A percentile compares a stretch with the other conserved stretches of the same genome.
phyloP scores from a whole-genome alignment of 306 rosid genomes.

The Malus orientalis region DNA sequence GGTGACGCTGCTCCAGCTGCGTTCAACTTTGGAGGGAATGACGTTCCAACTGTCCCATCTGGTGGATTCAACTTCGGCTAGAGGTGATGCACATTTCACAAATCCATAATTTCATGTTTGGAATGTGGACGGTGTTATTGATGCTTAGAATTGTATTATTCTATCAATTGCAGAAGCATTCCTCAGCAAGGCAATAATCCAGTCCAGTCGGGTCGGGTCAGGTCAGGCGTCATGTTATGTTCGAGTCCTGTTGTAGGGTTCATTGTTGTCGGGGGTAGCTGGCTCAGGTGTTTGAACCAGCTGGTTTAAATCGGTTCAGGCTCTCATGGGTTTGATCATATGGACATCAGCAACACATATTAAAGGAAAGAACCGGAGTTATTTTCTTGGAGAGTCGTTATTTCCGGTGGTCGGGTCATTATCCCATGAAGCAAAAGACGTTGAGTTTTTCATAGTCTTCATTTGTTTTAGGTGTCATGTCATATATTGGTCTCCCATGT shows the following conservation, averaged over 20 bases:
- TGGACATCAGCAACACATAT: conserved; percentile 22
- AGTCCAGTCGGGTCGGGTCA: conserved; percentile 16
- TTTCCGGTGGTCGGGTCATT: conserved; percentile 14
- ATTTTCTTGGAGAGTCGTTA: conserved; percentile 16
- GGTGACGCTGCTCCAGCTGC: conserved; percentile 62
- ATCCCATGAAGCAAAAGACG: conserved; percentile 15
- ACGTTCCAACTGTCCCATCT: conserved; percentile 58
- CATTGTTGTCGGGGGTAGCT: conserved; percentile 9
- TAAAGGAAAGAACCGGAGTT: conserved; percentile 17
- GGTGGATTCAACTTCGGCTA: conserved; percentile 90
- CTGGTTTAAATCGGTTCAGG: conserved; percentile 33
- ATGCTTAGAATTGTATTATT: background rate
- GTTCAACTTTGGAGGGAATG: conserved; percentile 61
- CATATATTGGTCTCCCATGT: conserved; percentile 14
- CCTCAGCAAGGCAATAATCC: conserved; percentile 21
- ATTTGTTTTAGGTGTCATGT: conserved; percentile 5
- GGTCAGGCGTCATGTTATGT: conserved; percentile 22
- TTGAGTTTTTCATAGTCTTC: conserved; percentile 7
- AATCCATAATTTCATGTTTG: background rate
- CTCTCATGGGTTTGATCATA: conserved; percentile 22
- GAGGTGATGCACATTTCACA: conserved; percentile 29
- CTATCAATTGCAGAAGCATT: conserved; percentile 30
- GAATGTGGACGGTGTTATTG: background rate
- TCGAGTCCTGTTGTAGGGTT: conserved; percentile 29
- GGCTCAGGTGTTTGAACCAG: conserved; percentile 29